Percentiles rank a stretch among this genome's conserved stretches.
These are phyloP conservation scores for Limnanthes douglasii DNA, from an alignment of 345 rosid genomes.

Conservation along the genomic window DNA sequence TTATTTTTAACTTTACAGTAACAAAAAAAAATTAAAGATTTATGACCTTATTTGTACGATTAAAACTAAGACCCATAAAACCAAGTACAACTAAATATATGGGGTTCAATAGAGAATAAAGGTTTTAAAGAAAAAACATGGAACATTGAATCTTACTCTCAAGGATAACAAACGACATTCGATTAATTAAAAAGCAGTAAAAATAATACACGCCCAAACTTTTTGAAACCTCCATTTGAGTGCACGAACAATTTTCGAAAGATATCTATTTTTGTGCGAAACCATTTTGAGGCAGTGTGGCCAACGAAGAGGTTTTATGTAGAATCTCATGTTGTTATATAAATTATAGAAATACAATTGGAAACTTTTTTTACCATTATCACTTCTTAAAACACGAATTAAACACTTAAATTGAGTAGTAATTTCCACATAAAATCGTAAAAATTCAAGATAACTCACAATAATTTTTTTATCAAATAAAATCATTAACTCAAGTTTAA, in stretches of 20 bases:
- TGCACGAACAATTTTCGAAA: too few relatives aligned
- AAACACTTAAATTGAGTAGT: too few relatives aligned
- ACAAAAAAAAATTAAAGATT: too few relatives aligned
- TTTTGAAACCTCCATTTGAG: too few relatives aligned
- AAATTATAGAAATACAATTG: neutral
- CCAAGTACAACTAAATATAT: constrained; percentile 1
- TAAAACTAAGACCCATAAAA: too few relatives aligned
- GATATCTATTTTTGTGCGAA: constrained; percentile 3
- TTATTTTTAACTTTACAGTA: too few relatives aligned
- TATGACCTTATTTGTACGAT: too few relatives aligned
- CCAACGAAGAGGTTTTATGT: constrained; percentile 6
- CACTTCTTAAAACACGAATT: too few relatives aligned
- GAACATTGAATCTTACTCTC: neutral
- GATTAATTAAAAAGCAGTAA: neutral
- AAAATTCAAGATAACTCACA: constrained; percentile 1
- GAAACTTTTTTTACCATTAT: constrained; percentile 1
- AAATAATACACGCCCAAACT: constrained; percentile 1
- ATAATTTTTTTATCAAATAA: constrained; percentile 1
- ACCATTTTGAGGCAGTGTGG: constrained; percentile 5
- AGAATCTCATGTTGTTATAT: constrained; percentile 1
- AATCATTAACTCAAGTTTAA: constrained; percentile 3
- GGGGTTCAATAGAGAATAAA: too few relatives aligned
- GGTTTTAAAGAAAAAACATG: constrained; percentile 1
- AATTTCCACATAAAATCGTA: constrained; percentile 1
- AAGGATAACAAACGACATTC: constrained; percentile 1